Evolutionary conservation across 2,329 filamentous ascomycete genomes (phyloP).

Genomic region (Neofusicoccum laricinum): DNA sequence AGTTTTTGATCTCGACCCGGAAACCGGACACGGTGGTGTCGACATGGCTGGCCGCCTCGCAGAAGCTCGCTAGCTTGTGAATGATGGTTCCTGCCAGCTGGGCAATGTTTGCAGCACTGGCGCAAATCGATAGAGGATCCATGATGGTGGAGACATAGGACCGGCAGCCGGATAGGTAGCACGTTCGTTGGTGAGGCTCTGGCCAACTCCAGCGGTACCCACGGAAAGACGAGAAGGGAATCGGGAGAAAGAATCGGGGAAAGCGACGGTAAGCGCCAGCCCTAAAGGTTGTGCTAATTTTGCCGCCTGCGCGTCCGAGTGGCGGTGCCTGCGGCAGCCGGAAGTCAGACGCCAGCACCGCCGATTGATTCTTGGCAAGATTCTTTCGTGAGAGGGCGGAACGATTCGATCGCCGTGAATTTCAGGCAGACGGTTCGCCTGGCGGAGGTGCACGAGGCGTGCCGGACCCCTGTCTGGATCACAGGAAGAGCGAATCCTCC

Average conservation of each 20-base stretch:
- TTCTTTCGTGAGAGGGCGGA: neutral
- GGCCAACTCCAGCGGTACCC: no score
- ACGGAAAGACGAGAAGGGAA: neutral
- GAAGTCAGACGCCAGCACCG: neutral
- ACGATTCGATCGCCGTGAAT: neutral
- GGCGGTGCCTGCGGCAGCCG: slow-evolving; percentile 1
- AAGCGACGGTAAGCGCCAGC: neutral
- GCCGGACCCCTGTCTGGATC: neutral
- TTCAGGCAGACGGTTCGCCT: slow-evolving; percentile 7
- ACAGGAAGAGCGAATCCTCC: neutral
- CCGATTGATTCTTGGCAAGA: neutral
- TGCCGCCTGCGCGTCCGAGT: neutral
- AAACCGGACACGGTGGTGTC: slow-evolving; percentile 10
- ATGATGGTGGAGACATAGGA: slow-evolving; percentile 10
- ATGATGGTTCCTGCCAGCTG: slow-evolving; percentile 14
- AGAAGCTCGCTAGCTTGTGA: neutral
- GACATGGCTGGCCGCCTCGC: slow-evolving; percentile 9
- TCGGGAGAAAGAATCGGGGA: neutral
- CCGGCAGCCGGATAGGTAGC: neutral
- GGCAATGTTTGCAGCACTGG: slow-evolving; percentile 14
- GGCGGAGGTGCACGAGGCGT: neutral
- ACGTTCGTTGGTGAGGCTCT: neutral
- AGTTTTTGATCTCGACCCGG: slow-evolving; percentile 2
- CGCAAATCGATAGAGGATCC: slow-evolving; percentile 16
- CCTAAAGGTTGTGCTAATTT: neutral